Percentiles rank a stretch among this genome's conserved stretches.
Conservation (phyloP, 2,329 filamentous ascomycete species). For the Westerdykella aurantiaca region DNA sequence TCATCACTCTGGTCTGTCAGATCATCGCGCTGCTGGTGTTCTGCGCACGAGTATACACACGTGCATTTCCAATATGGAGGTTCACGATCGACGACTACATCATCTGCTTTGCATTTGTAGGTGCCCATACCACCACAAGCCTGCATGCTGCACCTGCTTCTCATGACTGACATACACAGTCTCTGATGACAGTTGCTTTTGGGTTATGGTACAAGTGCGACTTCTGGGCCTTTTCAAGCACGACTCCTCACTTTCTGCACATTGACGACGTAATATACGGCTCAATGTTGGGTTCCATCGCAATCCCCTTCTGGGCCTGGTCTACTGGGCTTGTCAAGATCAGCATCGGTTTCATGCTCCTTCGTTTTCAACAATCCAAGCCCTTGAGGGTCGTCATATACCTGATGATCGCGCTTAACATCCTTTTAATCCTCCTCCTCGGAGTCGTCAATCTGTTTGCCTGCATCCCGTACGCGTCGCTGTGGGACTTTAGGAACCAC, state of each 20-base stretch:
- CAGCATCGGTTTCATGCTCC: conserved; percentile 12
- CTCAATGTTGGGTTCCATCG: conserved; percentile 5
- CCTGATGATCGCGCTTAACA: conserved; percentile 9
- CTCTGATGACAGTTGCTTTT: conserved; percentile 8
- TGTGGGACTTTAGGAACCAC: conserved; percentile 6
- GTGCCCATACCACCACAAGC: not conserved
- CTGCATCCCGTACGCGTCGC: conserved; percentile 7
- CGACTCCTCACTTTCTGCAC: not conserved
- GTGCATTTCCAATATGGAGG: conserved; percentile 8
- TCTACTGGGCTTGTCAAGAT: conserved; percentile 13
- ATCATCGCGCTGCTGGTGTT: conserved; percentile 7
- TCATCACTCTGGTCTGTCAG: conserved; percentile 6
- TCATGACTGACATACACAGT: conserved; percentile 2
- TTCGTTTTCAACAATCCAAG: conserved; percentile 8
- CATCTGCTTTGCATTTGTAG: conserved; percentile 9
- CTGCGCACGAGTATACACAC: conserved; percentile 10
- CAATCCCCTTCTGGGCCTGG: conserved; percentile 13
- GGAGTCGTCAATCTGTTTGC: conserved; percentile 7
- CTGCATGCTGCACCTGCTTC: not conserved
- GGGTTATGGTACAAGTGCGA: conserved; percentile 1
- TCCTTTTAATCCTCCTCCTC: conserved; percentile 9
- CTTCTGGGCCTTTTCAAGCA: conserved; percentile 5
- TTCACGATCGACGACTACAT: conserved; percentile 12
- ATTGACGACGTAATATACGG: not conserved
- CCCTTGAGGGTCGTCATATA: conserved; percentile 7